A percentile compares a stretch with the other conserved stretches of the same genome.
phyloP scores from a whole-genome alignment of 129 eudicot genomes.

The Smallanthus sonchifolius region DNA sequence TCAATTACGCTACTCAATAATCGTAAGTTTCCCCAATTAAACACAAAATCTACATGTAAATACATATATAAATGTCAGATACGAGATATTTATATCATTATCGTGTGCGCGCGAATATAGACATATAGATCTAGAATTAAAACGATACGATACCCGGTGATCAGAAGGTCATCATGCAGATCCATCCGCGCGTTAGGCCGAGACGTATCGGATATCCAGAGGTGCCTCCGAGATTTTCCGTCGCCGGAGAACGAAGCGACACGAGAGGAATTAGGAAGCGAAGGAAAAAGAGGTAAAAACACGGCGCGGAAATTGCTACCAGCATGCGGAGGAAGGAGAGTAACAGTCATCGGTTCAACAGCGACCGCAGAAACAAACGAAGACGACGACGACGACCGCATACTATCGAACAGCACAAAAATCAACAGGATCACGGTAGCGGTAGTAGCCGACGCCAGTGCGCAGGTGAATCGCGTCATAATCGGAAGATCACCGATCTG shows the following conservation, averaged over 20 bases:
- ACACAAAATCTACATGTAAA: not conserved
- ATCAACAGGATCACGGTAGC: conserved; percentile 12
- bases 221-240: conserved; percentile 39
- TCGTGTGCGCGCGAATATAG: not conserved
- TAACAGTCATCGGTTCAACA: conserved; percentile 26
- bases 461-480: conserved; percentile 24
- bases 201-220: conserved; percentile 27
- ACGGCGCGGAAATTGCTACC: conserved; percentile 36
- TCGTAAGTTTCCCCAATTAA: not conserved
- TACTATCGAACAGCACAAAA: not conserved
- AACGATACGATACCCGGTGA: conserved; percentile 52
- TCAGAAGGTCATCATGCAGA: conserved; percentile 83
- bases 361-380: conserved; percentile 9
- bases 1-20: not conserved
- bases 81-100: not conserved
- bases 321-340: conserved; percentile 24
- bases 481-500: conserved; percentile 7
- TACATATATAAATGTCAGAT: not conserved
- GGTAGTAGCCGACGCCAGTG: conserved; percentile 9
- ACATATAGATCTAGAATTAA: not conserved
- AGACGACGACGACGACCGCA: not conserved
- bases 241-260: conserved; percentile 16
- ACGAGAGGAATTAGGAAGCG: conserved; percentile 32
- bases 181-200: conserved; percentile 74
- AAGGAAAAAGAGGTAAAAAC: conserved; percentile 48